A percentile compares a stretch with the other conserved stretches of the same genome.
phyloP scores from a whole-genome alignment of 2,329 filamentous ascomycete genomes.

The Helotiales sp. region DNA sequence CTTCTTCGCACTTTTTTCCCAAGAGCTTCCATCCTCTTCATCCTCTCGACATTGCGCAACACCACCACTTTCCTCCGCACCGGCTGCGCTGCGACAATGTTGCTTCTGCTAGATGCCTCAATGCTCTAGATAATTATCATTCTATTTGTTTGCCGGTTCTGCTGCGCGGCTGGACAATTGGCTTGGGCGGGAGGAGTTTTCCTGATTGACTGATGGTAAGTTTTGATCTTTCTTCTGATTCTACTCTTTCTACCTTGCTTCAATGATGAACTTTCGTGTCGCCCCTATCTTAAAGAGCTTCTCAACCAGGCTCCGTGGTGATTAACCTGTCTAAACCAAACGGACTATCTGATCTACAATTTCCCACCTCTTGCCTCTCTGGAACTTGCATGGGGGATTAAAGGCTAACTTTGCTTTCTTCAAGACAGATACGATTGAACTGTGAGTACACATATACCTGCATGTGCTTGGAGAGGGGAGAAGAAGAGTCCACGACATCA shows the following conservation, averaged over 20 bases:
- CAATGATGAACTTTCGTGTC: constrained; percentile 62
- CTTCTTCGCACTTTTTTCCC: constrained; percentile 4
- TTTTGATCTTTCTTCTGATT: too few relatives aligned
- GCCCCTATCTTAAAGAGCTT: constrained; percentile 60
- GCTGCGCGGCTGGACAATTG: background rate
- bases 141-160: background rate
- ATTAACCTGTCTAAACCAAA: constrained; percentile 65
- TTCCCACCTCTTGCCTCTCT: background rate
- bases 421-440: constrained; percentile 22
- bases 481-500: constrained; percentile 19
- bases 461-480: background rate
- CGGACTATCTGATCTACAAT: constrained; percentile 54
- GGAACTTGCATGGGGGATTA: background rate
- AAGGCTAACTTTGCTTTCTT: constrained; percentile 27
- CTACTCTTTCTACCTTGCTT: constrained; percentile 12
- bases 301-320: constrained; percentile 52
- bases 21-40: background rate
- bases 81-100: background rate
- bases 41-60: constrained; percentile 1
- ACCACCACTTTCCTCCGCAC: background rate
- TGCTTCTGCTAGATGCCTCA: background rate
- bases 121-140: background rate
- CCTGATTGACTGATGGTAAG: too few relatives aligned
- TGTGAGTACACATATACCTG: constrained; percentile 34
- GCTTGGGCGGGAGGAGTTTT: too few relatives aligned